Evolutionary conservation across 352 stramenopile species (phyloP), one percentile per base, ranked within the genome.

Genomic region (Phytophthora litchii): DNA sequence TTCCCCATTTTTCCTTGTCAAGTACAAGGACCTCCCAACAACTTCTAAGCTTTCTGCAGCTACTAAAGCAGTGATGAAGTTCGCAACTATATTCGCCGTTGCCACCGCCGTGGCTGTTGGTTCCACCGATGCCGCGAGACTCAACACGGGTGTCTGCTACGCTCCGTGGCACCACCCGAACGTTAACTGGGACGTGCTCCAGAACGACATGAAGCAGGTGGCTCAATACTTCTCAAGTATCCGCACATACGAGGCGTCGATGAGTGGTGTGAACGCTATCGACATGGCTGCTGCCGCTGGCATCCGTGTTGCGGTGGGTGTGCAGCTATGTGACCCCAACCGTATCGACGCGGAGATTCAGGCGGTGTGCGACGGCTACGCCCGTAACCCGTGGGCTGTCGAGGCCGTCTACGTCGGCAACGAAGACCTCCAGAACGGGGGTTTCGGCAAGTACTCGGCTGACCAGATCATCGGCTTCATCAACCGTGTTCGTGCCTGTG

Each of bases 351-450:
- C 35, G n/a, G 78, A 88, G 61, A 83, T 92, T 58, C 20, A 80
- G 31, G 80, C 80, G 4, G 78, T 76, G 11, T 80, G 83, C 41
- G 60, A 67, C 3, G 82, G 76, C 43, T 76, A 74, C 17, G 43
- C 65, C 32, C 34, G 42, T 8, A 64, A 80, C 38, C 59, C 74
- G 0, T 49, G 60, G 25, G 65, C 42, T 5, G 68, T 92, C 23
- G 60, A 86, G 23, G 76, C 80, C 19, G 81, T 92, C 52, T 89
- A 86, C 62, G 78, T 86, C 19, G 83, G 83, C 43, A 92, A 89
- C 60, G 83, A 92, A 25, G 72, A 92, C 68, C 62, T 92, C 2
- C 42, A 54, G 25, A 83, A 84, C 60, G 73, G 64, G 11, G 60
- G 46, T 20, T 83, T 73, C 25, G 79, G 76, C 13, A 60, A 54